Base-by-base conservation (phyloP, 1,284 basidiomycete genomes). In the Anthracocystis setariae region DNA sequence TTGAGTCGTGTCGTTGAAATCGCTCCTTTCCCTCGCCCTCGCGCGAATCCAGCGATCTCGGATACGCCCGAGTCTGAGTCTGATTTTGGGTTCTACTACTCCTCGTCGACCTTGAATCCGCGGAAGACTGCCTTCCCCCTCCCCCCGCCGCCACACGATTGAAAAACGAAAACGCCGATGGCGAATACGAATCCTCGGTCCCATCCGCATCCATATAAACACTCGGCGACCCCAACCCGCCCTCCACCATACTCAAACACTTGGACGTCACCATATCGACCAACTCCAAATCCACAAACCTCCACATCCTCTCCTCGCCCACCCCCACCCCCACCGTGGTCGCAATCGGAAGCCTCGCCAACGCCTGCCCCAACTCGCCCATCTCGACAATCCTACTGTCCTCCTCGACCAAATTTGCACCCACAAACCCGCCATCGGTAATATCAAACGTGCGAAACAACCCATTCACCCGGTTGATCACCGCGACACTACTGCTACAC, bases 381-480 rank as follows among this genome's bases (percentile, higher is more conserved):
- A 84, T 17, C 80, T 89, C 44, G 45, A 66, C 21, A 56, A 82
- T 51, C 71, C 83, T 45, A 75, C 76, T 59, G 58, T 81, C 43
- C 56, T 84, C 58, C 50, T 90, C 44, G 78, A 84, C 27, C 86
- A 88, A 3, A 85, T 87, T 12, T 72, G 91, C 33, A 89, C 91
- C 78, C 82, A 84, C 8, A 87, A 86, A 63, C 90, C 92, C 83
- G 88, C 90, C 57, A 91, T 91, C 79, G 79, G 84, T 23, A 90
- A 92, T 20, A 88, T 89, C 81, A 64, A 78, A 55, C 81, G 85
- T 40, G 89, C 91, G 4, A 84, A 85, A 39, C 87, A 87, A 1
- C 86, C 89, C 47, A 68, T 92, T 58, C 87, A 90, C 29, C 62
- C 89, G 27, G 84, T 90, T 72, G 92, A 92, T 72, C 88, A 91